Conservation (phyloP, 192 early-diverging fungal genomes). For the Bifiguratus adelaidae region DNA sequence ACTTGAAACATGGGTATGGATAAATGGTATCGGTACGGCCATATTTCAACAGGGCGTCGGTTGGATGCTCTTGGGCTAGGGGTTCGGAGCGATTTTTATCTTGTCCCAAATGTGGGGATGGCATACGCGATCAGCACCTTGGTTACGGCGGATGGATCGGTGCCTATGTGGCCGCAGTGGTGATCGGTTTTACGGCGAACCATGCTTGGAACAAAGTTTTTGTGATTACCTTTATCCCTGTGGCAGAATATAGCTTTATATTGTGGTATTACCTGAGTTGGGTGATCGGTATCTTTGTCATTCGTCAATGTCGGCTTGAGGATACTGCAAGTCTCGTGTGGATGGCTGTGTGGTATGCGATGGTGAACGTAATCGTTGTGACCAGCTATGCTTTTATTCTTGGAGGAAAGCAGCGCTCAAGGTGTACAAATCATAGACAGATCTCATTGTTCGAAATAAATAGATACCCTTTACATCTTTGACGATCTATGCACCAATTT, state of each 20-base stretch:
- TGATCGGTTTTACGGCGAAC: not conserved
- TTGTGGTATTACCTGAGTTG: not conserved
- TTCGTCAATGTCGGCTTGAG: too few relatives aligned
- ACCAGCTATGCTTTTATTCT: not conserved
- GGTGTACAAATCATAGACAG: too few relatives aligned
- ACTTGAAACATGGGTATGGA: slow-evolving; percentile 15
- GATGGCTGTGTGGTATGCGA: not conserved
- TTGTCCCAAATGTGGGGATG: slow-evolving; percentile 10
- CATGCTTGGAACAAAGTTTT: not conserved
- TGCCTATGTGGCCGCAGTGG: not conserved
- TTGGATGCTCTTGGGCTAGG: slow-evolving; percentile 18
- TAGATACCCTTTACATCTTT: slow-evolving; percentile 1
- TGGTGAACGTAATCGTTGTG: not conserved
- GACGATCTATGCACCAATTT: too few relatives aligned
- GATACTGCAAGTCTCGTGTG: not conserved
- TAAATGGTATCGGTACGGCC: slow-evolving; percentile 17
- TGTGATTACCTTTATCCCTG: not conserved
- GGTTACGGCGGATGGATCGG: not conserved
- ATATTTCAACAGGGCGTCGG: slow-evolving; percentile 13
- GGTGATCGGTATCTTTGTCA: not conserved
- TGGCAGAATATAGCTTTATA: not conserved
- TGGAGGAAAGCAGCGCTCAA: not conserved
- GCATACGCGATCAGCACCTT: not conserved
- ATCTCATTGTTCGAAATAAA: not conserved
- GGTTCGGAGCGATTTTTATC: slow-evolving; percentile 14